Evolutionary conservation across 176 grass and related monocot genomes (phyloP), one percentile per base, ranked within the genome.

Genomic region (Eremochloa ophiuroides): DNA sequence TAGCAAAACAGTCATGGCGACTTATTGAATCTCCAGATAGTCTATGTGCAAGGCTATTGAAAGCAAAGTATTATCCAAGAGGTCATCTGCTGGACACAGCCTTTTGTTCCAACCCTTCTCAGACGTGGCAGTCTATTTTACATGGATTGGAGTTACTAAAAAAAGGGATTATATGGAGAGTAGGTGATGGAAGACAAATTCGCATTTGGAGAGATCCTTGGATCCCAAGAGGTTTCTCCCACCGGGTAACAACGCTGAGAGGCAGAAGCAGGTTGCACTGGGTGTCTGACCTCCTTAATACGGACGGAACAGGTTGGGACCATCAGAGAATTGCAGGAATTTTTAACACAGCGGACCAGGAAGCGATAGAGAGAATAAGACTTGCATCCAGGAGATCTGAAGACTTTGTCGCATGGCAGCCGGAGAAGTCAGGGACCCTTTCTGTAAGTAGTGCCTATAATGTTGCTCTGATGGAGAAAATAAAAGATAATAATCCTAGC

Each of bases 261-360:
- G 20, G 56, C 0, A 10, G 9, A 27, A 27, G 9, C 2, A 2
- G 56, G 8, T 2, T 60, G 0, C 56, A 27, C 9, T 60, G 56
- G 56, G 25, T 60, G 9, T 10, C 23, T 0, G 56, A 60, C 20
- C 1, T 60, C 2, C 2, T 60, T 2, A 9, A 25, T 4, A 1
- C 8, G 1, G 1, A 3, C 1, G 56, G 56, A 0, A 1, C 1
- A 0, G 23, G 27, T 0, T 27, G 56, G 56, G 56, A 60, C 4
- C 4, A 11, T 2, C 2, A 27, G 0, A 23, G 2, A 2, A 10
- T 60, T 0, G 0, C 0, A 1, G 0, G 3, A 0, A 27, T 10
- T 3, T 60, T 60, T 4, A 60, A 60, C 2, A 1, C n/a, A 1
- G 22, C 23, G 3, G 56, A 60, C 4, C 0, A 12, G 0, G 56